phyloP scores from a whole-genome alignment of 2,329 filamentous ascomycete genomes.

The Cladosporium phlei region DNA sequence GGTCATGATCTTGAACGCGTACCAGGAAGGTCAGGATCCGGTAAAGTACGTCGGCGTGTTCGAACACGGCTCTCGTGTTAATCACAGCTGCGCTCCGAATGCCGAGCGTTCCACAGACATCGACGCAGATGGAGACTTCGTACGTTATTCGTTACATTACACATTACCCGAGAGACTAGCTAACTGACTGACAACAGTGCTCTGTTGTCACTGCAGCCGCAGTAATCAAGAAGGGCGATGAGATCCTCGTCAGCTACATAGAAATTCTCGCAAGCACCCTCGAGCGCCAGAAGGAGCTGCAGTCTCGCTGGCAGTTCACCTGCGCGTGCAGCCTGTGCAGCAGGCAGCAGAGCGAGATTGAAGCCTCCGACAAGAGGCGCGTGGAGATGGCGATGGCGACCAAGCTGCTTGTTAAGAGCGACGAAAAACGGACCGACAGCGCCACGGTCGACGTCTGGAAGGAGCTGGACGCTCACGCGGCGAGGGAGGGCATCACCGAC shows the following conservation, averaged over 20 bases:
- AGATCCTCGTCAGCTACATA: conserved; percentile 4
- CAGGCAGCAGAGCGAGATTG: neutral
- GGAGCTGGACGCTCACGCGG: neutral
- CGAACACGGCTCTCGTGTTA: neutral
- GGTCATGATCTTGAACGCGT: conserved; percentile 3
- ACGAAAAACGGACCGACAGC: neutral
- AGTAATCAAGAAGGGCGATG: neutral
- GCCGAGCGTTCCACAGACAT: neutral
- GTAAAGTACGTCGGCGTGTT: neutral
- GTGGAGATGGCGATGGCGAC: neutral
- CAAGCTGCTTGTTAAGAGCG: neutral
- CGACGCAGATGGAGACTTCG: neutral
- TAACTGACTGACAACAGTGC: neutral
- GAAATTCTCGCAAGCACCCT: neutral
- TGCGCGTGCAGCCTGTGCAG: conserved; percentile 1
- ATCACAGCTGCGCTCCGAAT: conserved; percentile 5
- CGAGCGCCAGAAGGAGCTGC: neutral
- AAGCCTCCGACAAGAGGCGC: neutral
- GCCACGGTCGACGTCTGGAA: neutral
- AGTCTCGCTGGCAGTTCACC: conserved; percentile 4
- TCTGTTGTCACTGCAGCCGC: neutral
- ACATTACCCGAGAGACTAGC: neutral
- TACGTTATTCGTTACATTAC: neutral
- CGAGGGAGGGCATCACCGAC: neutral
- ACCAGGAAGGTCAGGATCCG: neutral